Evolutionary conservation across 805 yeast genomes (phyloP), one percentile per base, ranked within the genome.

Genomic region (Yarrowia sp.): DNA sequence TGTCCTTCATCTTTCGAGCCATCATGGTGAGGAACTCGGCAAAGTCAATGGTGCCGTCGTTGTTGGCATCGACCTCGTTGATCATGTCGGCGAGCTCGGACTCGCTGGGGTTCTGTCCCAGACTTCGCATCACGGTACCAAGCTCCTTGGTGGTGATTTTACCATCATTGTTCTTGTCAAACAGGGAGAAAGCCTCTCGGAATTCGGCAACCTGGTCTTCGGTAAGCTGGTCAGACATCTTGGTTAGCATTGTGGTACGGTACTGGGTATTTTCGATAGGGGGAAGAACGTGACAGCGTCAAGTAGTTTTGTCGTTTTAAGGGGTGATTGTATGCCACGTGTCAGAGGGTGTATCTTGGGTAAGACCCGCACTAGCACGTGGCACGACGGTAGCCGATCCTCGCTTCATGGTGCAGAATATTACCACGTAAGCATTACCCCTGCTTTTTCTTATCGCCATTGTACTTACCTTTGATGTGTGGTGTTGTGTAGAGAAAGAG

Each of bases 71-170:
- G 63, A 95, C 96, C 79, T 95, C 99, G 76, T 93, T 93, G 82
- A 95, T 90, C 88, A 95, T 86, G 76, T 95, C 99, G 65, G 95
- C 89, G 72, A 95, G 88, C 78, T 95, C 99, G 69, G 92, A 86
- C 77, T 95, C 98, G 59, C 96, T 87, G 38, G 99, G 99, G 73
- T 93, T 93, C 78, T 92, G 95, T 62, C 99, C 99, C 74, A 95
- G 82, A n/a, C 98, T 90, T 80, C 99, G 88, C 99, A 95, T 95
- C 62, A 95, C 99, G 4, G 97, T 92, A 69, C 98, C 98, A 70
- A 95, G 83, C 79, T 95, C 99, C 73, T 90, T 85, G 71, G 97
- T 90, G 66, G 97, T 91, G 80, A 95, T 95, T 74, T 91, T 90
- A 10, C 99, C 99, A 78, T 92, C 98, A 74, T 92, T 89, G 76